phyloP scores from a whole-genome alignment of 2,329 filamentous ascomycete genomes.

The Neofusicoccum parvum region DNA sequence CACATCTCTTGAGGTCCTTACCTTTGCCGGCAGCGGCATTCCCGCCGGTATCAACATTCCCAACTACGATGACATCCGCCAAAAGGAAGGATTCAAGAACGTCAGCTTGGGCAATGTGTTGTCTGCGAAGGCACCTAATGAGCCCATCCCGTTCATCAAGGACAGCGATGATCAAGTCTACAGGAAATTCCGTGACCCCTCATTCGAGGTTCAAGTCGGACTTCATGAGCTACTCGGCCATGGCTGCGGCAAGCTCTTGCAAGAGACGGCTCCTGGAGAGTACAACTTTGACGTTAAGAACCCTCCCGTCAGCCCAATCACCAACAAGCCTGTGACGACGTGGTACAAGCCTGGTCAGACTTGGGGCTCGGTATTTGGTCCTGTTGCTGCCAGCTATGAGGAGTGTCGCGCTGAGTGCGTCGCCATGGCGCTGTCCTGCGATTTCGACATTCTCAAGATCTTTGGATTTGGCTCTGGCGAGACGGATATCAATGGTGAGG shows the following conservation, averaged over 20 bases:
- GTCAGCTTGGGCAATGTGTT: constrained; percentile 92
- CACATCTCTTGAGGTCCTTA: constrained; percentile 88
- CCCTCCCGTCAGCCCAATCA: constrained; percentile 80
- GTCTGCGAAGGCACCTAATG: constrained; percentile 86
- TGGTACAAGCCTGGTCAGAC: constrained; percentile 97
- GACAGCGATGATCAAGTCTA: constrained; percentile 77
- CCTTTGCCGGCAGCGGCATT: constrained; percentile 68
- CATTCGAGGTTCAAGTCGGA: constrained; percentile 95
- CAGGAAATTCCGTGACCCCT: constrained; percentile 78
- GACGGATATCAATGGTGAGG: constrained; percentile 70
- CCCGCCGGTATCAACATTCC: constrained; percentile 63
- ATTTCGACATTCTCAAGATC: constrained; percentile 84
- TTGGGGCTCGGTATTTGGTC: constrained; percentile 90
- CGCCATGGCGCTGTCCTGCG: constrained; percentile 86
- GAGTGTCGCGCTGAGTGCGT: constrained; percentile 94
- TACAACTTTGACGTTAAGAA: constrained; percentile 88
- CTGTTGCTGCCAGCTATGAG: constrained; percentile 85
- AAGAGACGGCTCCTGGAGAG: constrained; percentile 78
- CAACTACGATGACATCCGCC: constrained; percentile 61
- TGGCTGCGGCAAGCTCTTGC: constrained; percentile 89
- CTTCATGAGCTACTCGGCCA: constrained; percentile 89
- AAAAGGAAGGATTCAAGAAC: constrained; percentile 87
- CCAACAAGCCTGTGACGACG: constrained; percentile 72
- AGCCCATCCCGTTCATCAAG: constrained; percentile 88
- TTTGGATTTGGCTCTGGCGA: constrained; percentile 86